Percentiles rank a stretch among this genome's conserved stretches.
Conservation (phyloP, 2,329 filamentous ascomycete species). For the Colletotrichum karsti region DNA sequence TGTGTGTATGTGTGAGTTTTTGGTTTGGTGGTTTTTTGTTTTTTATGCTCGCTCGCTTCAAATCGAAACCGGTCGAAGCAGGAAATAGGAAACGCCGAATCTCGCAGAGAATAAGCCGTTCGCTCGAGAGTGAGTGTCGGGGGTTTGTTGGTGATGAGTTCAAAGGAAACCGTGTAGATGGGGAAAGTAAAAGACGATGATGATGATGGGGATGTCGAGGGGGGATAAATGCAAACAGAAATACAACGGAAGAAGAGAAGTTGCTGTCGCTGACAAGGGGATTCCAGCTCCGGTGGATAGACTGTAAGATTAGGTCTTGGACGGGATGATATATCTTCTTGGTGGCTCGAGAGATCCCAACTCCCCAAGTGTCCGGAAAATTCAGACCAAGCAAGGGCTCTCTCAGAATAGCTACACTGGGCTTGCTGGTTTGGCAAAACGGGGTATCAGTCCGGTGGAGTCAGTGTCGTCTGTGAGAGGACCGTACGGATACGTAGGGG, state of each 20-base stretch:
- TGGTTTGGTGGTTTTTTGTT: not conserved
- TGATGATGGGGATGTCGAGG: not conserved
- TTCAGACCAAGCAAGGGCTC: conserved; percentile 22
- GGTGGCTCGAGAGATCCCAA: not conserved
- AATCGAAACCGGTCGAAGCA: conserved; percentile 6
- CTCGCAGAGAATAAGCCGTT: conserved; percentile 27
- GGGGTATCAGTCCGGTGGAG: conserved; percentile 28
- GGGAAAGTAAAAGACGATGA: not conserved
- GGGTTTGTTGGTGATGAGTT: not conserved
- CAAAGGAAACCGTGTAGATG: not conserved
- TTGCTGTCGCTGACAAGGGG: conserved; percentile 22
- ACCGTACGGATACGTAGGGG: not conserved
- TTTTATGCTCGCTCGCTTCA: not conserved
- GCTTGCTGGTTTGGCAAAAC: conserved; percentile 12
- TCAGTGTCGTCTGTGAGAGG: conserved; percentile 7
- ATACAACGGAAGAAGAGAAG: not conserved
- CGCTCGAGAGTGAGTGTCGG: conserved; percentile 10
- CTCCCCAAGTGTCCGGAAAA: not conserved
- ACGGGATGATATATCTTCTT: conserved; percentile 27
- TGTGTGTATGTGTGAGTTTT: not conserved
- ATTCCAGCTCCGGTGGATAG: conserved; percentile 22
- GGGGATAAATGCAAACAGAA: conserved; percentile 9
- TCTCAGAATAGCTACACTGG: conserved; percentile 26
- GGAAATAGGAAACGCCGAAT: conserved; percentile 8
- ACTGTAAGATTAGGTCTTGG: conserved; percentile 15